These are phyloP conservation scores for Phytophthora cactorum DNA, from an alignment of 352 stramenopile species.

Conservation along the genomic window DNA sequence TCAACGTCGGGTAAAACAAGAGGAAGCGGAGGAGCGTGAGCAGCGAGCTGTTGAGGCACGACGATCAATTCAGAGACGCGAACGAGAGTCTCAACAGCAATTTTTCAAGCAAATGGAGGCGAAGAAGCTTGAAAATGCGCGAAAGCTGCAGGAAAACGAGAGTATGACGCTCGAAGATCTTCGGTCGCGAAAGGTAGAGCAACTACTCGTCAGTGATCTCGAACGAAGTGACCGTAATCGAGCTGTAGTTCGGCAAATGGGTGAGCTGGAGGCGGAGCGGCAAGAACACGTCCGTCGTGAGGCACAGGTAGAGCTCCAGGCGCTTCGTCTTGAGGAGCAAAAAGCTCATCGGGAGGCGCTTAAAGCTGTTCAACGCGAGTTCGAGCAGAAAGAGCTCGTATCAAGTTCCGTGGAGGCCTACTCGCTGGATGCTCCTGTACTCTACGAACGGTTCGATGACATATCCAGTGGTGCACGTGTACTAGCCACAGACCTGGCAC, in stretches of 20 bases:
- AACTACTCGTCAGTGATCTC: conserved; percentile 32
- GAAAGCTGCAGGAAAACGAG: conserved; percentile 49
- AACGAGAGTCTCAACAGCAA: conserved; percentile 46
- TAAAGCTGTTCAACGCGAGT: conserved; percentile 63
- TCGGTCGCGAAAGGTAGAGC: conserved; percentile 55
- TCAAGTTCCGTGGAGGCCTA: conserved; percentile 70
- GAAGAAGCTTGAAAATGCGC: conserved; percentile 48
- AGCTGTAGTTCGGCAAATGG: conserved; percentile 48
- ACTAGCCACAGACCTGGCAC: conserved; percentile 56
- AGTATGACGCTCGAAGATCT: conserved; percentile 66
- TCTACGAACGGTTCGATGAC: conserved; percentile 47
- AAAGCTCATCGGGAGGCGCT: conserved; percentile 60
- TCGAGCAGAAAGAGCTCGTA: conserved; percentile 69
- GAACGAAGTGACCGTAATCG: conserved; percentile 45
- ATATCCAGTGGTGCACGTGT: conserved; percentile 39
- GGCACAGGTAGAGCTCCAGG: conserved; percentile 56
- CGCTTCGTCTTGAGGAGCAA: conserved; percentile 49
- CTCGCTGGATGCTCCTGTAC: conserved; percentile 45
- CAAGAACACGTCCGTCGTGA: conserved; percentile 49
- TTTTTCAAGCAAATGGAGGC: conserved; percentile 75
- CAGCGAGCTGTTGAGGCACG: conserved; percentile 44
- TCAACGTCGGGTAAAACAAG: conserved; percentile 32
- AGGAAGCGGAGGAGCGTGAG: conserved; percentile 46
- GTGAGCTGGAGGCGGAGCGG: conserved; percentile 56
- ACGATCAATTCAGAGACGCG: conserved; percentile 47